Evolutionary conservation across 441 rosid genomes (phyloP), one percentile per base, ranked within the genome.

Genomic region (Capsella rubella): DNA sequence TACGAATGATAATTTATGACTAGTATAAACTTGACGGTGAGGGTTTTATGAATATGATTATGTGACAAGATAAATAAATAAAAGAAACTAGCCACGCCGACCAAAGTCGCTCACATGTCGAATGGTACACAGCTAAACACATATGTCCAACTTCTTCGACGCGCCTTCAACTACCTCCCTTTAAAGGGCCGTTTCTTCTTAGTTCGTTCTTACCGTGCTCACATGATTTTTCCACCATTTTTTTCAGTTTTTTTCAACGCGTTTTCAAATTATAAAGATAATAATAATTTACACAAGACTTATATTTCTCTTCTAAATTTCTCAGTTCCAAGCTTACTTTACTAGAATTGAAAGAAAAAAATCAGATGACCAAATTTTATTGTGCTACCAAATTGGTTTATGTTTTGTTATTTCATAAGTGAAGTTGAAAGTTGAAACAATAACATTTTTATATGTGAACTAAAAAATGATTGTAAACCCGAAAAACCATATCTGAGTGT

Each of bases 51-150:
- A 58, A 32, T 58, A 29, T 50, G 42, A 10, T 43, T 40, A 42
- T 39, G 43, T 50, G 16, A 35, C 10, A 35, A 18, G 29, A 1
- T 0, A 55, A 57, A 50, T 14, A 21, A 55, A 50, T 14, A 21
- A 27, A 46, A 12, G 0, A 57, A 39, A 21, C n/a, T 3, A 77
- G 65, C 68, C 51, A 32, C 60, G 12, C 73, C 73, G 70, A 78
- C 81, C 77, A 72, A 59, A 72, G 77, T 78, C 60, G 81, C 18
- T 78, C 70, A 69, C 74, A 72, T 72, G 77, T 72, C 46, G 39
- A 72, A 43, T 32, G 46, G 15, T 51, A 77, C 73, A 21, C 25
- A 21, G 25, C 25, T 21, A 21, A 1, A 21, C 25, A 58, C 63
- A 51, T 77, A 4, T 73, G 73, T 45, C 69, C 73, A 71, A 59